Percentiles rank a stretch among this genome's conserved stretches.
Evolutionary conservation across 139 green algal genomes (phyloP).

Genomic region (Penium margaritaceum): DNA sequence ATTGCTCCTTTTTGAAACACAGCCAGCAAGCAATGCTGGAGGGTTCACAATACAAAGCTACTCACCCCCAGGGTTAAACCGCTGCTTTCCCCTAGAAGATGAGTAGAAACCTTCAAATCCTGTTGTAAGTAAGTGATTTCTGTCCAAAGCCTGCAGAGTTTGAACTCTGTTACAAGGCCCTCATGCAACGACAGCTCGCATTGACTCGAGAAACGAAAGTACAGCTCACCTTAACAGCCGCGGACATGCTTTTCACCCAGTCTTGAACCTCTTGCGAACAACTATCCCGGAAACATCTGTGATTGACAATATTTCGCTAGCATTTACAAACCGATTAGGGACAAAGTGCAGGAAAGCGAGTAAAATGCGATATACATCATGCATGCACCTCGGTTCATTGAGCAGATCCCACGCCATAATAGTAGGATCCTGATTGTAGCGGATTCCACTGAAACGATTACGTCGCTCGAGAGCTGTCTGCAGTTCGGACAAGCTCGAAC

Average conservation of each 20-base stretch:
- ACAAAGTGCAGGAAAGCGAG: neutral
- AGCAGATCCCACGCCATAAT: constrained; percentile 61
- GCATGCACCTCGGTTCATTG: constrained; percentile 53
- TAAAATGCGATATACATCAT: neutral
- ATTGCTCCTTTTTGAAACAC: too few species aligned
- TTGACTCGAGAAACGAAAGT: neutral
- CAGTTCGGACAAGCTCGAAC: neutral
- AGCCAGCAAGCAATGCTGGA: too few species aligned
- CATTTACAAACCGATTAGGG: neutral
- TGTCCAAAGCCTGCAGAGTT: constrained; percentile 47
- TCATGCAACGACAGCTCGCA: neutral
- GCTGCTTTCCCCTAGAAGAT: too few species aligned
- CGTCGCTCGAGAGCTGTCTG: neutral
- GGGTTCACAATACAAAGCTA: too few species aligned
- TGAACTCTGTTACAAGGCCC: neutral
- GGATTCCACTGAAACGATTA: constrained; percentile 47
- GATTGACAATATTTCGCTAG: neutral
- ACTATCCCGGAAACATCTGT: too few species aligned
- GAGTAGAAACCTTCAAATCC: constrained; percentile 60
- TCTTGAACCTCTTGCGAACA: neutral
- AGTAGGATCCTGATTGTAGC: constrained; percentile 62
- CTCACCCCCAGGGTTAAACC: too few species aligned
- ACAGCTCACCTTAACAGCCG: constrained; percentile 8
- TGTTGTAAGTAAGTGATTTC: constrained; percentile 54
- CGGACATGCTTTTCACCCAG: constrained; percentile 14